Conservation (phyloP, 768 basidiomycete species). For the Trametes cingulata region DNA sequence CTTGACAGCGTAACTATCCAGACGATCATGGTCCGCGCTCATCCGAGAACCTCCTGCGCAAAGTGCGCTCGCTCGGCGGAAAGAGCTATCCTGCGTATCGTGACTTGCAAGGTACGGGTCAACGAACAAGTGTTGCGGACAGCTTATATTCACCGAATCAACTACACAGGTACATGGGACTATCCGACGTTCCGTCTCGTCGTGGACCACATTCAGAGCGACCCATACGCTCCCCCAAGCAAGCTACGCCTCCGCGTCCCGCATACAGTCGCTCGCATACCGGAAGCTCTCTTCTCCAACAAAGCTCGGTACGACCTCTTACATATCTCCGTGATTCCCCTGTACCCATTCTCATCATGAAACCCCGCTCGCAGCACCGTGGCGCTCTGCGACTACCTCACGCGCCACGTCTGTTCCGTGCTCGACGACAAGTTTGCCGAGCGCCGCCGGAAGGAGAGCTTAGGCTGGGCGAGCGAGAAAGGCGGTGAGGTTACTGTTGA, state of each 20-base stretch:
- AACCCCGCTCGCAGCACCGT: not conserved
- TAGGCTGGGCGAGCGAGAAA: conserved; percentile 14
- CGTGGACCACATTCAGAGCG: conserved; percentile 20
- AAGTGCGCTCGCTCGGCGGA: conserved; percentile 6
- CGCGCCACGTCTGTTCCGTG: conserved; percentile 1
- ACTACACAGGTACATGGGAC: conserved; percentile 5
- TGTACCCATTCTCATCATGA: not conserved
- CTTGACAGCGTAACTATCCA: not conserved
- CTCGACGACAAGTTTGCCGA: not conserved
- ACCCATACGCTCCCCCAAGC: conserved; percentile 23
- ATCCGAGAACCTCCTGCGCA: not conserved
- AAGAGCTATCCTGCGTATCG: conserved; percentile 21
- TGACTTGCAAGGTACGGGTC: conserved; percentile 11
- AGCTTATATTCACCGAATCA: not conserved
- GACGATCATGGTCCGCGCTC: not conserved
- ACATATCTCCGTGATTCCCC: too few species aligned
- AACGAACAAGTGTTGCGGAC: not conserved
- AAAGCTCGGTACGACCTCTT: not conserved
- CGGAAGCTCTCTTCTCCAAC: conserved; percentile 2
- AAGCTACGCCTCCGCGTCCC: conserved; percentile 13
- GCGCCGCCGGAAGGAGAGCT: not conserved
- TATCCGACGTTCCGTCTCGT: conserved; percentile 5
- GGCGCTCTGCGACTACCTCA: conserved; percentile 18
- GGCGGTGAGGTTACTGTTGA: conserved; percentile 17
- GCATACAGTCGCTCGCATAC: conserved; percentile 10